Evolutionary conservation across 768 basidiomycete species (phyloP).

Genomic region (Psilocybe cubensis): DNA sequence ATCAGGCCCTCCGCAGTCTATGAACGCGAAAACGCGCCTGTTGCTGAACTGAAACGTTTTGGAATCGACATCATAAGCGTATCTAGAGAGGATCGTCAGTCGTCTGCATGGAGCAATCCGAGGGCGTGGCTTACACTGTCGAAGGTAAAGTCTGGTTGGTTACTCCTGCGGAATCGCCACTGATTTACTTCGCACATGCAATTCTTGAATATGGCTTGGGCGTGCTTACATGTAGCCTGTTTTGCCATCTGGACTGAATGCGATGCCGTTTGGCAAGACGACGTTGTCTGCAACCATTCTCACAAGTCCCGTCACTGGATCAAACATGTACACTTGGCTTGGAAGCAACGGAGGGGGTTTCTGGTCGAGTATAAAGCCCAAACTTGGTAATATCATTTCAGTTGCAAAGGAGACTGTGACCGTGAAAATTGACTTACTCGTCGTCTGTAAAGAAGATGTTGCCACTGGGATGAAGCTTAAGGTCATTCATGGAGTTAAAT

Average conservation of each 20-base stretch:
- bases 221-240: slow-evolving; percentile 61
- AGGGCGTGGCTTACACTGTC: slow-evolving; percentile 49
- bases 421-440: background rate
- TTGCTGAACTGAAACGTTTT: slow-evolving; percentile 53
- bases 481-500: slow-evolving; percentile 81
- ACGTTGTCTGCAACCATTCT: slow-evolving; percentile 77
- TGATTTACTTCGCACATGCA: slow-evolving; percentile 16
- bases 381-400: slow-evolving; percentile 36
- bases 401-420: background rate
- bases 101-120: background rate
- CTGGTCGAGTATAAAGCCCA: slow-evolving; percentile 66
- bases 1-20: slow-evolving; percentile 67
- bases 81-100: slow-evolving; percentile 38
- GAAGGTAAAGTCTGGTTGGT: slow-evolving; percentile 60
- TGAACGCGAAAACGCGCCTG: slow-evolving; percentile 67
- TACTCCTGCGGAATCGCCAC: slow-evolving; percentile 51
- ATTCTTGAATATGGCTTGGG: background rate
- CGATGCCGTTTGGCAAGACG: slow-evolving; percentile 71
- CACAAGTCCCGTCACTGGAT: slow-evolving; percentile 63
- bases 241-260: slow-evolving; percentile 63
- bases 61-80: slow-evolving; percentile 68
- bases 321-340: slow-evolving; percentile 77
- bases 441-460: slow-evolving; percentile 63
- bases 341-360: slow-evolving; percentile 67
- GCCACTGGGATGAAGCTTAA: slow-evolving; percentile 68